These are phyloP conservation scores for Termitomyces titanicus DNA, from an alignment of 768 basidiomycete species.

Conservation along the genomic window DNA sequence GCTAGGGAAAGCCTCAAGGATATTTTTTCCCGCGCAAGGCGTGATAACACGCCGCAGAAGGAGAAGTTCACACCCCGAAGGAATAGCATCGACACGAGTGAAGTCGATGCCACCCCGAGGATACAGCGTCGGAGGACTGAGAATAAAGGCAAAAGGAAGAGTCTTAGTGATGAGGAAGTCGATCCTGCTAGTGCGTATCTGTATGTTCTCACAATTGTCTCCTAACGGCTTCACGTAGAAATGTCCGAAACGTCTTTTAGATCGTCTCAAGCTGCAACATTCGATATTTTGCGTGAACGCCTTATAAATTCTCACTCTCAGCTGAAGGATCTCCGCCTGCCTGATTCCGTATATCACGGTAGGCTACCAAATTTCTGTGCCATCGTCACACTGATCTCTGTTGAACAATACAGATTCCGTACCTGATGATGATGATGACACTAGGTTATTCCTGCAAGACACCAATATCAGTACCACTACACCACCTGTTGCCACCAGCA, in stretches of 20 bases:
- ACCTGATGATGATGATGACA: slow-evolving; percentile 30
- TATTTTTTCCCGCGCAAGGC: slow-evolving; percentile 63
- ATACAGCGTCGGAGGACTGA: slow-evolving; percentile 35
- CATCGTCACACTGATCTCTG: neutral
- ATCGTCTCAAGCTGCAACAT: slow-evolving; percentile 42
- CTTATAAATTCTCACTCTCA: slow-evolving; percentile 35
- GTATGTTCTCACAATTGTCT: slow-evolving; percentile 3
- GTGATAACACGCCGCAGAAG: slow-evolving; percentile 64
- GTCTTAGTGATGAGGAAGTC: slow-evolving; percentile 66
- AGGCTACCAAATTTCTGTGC: slow-evolving; percentile 13
- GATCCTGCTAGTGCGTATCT: slow-evolving; percentile 45
- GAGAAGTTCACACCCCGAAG: slow-evolving; percentile 34
- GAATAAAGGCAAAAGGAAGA: slow-evolving; percentile 51
- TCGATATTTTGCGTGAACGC: slow-evolving; percentile 44
- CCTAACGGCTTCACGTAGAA: slow-evolving; percentile 11
- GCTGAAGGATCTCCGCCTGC: slow-evolving; percentile 31
- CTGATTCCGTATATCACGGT: slow-evolving; percentile 33
- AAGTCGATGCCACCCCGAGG: slow-evolving; percentile 53
- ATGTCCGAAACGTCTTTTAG: slow-evolving; percentile 33
- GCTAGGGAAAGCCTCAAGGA: slow-evolving; percentile 58
- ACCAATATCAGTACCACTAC: slow-evolving; percentile 35
- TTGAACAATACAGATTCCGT: neutral
- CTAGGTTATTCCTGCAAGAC: slow-evolving; percentile 33
- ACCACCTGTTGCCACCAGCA: slow-evolving; percentile 51
- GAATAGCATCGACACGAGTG: slow-evolving; percentile 59